Conservation (phyloP, 495 filamentous ascomycete species). For the Penicillium parvum region DNA sequence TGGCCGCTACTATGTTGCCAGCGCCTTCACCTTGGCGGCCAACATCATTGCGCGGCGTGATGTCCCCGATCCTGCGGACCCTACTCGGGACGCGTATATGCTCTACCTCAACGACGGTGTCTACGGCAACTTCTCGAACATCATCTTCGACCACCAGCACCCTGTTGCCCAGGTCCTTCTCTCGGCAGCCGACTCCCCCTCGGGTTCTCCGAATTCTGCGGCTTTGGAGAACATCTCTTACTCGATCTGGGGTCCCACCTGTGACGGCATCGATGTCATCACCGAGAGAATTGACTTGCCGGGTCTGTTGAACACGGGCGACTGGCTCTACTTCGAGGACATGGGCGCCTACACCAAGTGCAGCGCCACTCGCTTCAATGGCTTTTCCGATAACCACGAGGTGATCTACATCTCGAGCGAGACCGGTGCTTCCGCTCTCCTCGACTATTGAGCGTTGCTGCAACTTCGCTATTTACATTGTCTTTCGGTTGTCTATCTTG, state of each 20-base stretch:
- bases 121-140: slow-evolving; percentile 97
- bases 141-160: slow-evolving; percentile 98
- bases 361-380: slow-evolving; percentile 96
- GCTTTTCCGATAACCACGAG: slow-evolving; percentile 89
- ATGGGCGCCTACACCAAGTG: slow-evolving; percentile 99
- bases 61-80: slow-evolving; percentile 56
- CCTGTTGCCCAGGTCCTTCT: slow-evolving; percentile 78
- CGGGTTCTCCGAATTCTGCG: slow-evolving; percentile 47
- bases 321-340: slow-evolving; percentile 97
- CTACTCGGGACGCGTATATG: slow-evolving; percentile 73
- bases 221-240: slow-evolving; percentile 54
- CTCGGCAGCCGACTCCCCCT: slow-evolving; percentile 41
- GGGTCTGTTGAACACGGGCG: slow-evolving; percentile 75
- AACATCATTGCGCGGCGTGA: slow-evolving; percentile 95
- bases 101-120: slow-evolving; percentile 94
- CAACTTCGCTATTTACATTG: slow-evolving; percentile 2
- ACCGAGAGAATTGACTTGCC: slow-evolving; percentile 67
- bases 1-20: slow-evolving; percentile 88
- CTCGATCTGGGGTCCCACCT: slow-evolving; percentile 97
- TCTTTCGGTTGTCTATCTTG: neutral
- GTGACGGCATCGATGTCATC: slow-evolving; percentile 95
- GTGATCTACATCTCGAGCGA: slow-evolving; percentile 94
- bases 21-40: slow-evolving; percentile 89
- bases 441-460: slow-evolving; percentile 44
- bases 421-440: slow-evolving; percentile 72